phyloP scores from a whole-genome alignment of 768 basidiomycete genomes.

The Hygrocybe coccinea region DNA sequence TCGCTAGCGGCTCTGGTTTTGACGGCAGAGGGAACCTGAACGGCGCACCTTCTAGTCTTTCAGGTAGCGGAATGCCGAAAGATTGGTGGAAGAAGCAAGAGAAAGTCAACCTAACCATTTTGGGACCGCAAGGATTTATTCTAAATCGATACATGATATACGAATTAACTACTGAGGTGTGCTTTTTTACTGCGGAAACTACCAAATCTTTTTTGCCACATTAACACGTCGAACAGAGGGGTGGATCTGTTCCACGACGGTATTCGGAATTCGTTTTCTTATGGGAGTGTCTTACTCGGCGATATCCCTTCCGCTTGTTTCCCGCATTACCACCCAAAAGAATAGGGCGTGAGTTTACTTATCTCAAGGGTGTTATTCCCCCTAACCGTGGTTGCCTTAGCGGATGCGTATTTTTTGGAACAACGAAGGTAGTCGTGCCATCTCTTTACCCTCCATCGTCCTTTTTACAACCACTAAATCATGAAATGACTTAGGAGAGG shows the following conservation, averaged over 20 bases:
- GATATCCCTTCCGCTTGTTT: slow-evolving; percentile 92
- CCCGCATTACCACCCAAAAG: slow-evolving; percentile 88
- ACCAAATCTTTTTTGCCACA: not conserved
- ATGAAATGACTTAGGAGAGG: slow-evolving; percentile 53
- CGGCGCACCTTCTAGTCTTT: slow-evolving; percentile 53
- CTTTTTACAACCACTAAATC: not conserved
- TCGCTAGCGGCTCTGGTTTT: not conserved
- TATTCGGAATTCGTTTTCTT: slow-evolving; percentile 93
- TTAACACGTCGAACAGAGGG: slow-evolving; percentile 40
- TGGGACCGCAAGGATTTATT: slow-evolving; percentile 90
- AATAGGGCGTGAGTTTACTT: slow-evolving; percentile 64
- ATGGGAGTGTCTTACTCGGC: slow-evolving; percentile 76
- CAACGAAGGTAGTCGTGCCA: slow-evolving; percentile 59
- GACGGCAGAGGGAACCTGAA: slow-evolving; percentile 26
- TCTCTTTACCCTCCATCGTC: not conserved
- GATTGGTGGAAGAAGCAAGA: slow-evolving; percentile 90
- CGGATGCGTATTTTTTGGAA: slow-evolving; percentile 87
- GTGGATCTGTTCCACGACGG: slow-evolving; percentile 68
- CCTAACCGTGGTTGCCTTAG: slow-evolving; percentile 31
- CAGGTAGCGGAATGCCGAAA: slow-evolving; percentile 66
- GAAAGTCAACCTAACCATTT: slow-evolving; percentile 59
- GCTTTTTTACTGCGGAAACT: slow-evolving; percentile 16
- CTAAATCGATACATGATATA: slow-evolving; percentile 85
- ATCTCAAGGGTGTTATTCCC: slow-evolving; percentile 8
- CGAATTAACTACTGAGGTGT: slow-evolving; percentile 70